Evolutionary conservation across 768 basidiomycete genomes (phyloP), one percentile per base, ranked within the genome.

Genomic region (Calvatia gigantea): DNA sequence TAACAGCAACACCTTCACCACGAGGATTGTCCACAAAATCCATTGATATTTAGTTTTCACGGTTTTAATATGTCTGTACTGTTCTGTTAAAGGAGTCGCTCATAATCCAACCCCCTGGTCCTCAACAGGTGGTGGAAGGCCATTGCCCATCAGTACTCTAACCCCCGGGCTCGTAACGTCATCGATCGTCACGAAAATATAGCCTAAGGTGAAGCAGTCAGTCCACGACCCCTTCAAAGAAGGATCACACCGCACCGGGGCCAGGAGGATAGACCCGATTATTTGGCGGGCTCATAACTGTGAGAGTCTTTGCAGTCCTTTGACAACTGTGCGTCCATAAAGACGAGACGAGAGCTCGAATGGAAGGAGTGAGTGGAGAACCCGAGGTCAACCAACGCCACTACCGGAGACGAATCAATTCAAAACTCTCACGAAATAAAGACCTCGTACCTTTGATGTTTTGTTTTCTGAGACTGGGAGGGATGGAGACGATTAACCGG

Each of bases 341-440:
- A 69, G 3, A 75, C 70, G 6, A 74, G 61, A 7, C 72, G 68
- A 25, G 68, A 68, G 52, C 74, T 74, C 28, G 73, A 72, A 54
- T 73, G 73, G 58, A 74, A 67, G 1, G 69, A 73, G 53, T 77
- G 75, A 1, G 75, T 71, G 1, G 72, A 71, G 60, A 75, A 76
- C 0, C 75, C 74, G n/a, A 75, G 65, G 55, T 77, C 74, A 56
- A 72, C 70, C 9, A 77, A 58, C 8, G 69, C 66, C 21, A 74
- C 75, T 75, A 46, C 11, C 32, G 50, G 19, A 25, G 2, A 11
- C 11, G 19, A 3, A 19, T 43, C 12, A 39, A 6, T 5, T 25
- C 12, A 11, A 6, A 21, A 7, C 2, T 11, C 8, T 35, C 6
- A 19, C 3, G 39, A 37, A 25, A 4, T n/a, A 12, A 2, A 14